Conservation (phyloP, 805 yeast species). For the Candida nitratophila region DNA sequence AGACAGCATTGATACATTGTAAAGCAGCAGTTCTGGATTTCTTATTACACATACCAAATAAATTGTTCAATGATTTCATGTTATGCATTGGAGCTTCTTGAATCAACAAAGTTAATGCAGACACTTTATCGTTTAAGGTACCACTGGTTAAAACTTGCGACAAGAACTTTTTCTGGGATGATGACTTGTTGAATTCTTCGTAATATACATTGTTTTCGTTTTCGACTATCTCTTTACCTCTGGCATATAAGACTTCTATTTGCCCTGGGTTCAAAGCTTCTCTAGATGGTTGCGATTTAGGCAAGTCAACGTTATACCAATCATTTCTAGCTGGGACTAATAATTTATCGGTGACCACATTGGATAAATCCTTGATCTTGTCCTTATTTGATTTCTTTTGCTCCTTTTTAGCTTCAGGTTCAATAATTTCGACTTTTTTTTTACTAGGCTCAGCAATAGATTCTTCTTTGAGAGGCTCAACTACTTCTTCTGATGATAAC, state of each 20-base stretch:
- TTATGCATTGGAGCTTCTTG: conserved; percentile 96
- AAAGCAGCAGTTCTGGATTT: conserved; percentile 90
- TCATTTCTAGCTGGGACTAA: conserved; percentile 55
- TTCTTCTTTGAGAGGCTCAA: conserved; percentile 24
- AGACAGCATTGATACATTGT: conserved; percentile 82
- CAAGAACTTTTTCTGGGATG: conserved; percentile 81
- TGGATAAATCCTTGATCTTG: conserved; percentile 28
- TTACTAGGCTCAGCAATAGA: conserved; percentile 20
- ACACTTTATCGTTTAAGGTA: conserved; percentile 91
- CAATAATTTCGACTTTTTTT: conserved; percentile 14
- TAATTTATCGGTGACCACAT: conserved; percentile 52
- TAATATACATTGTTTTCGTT: conserved; percentile 65
- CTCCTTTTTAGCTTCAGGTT: conserved; percentile 18
- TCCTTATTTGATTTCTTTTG: conserved; percentile 23
- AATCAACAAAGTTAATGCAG: conserved; percentile 84
- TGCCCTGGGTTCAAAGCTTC: conserved; percentile 43
- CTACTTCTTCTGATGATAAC: conserved; percentile 22
- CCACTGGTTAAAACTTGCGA: conserved; percentile 85
- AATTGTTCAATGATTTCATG: conserved; percentile 70
- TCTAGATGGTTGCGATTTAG: conserved; percentile 18
- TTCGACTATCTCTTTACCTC: conserved; percentile 61
- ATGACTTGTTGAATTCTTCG: conserved; percentile 65
- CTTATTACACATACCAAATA: conserved; percentile 75
- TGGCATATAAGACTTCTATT: conserved; percentile 51
- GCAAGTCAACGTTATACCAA: conserved; percentile 64